Conservation (phyloP, 495 filamentous ascomycete genomes). For the Glonium stellatum region DNA sequence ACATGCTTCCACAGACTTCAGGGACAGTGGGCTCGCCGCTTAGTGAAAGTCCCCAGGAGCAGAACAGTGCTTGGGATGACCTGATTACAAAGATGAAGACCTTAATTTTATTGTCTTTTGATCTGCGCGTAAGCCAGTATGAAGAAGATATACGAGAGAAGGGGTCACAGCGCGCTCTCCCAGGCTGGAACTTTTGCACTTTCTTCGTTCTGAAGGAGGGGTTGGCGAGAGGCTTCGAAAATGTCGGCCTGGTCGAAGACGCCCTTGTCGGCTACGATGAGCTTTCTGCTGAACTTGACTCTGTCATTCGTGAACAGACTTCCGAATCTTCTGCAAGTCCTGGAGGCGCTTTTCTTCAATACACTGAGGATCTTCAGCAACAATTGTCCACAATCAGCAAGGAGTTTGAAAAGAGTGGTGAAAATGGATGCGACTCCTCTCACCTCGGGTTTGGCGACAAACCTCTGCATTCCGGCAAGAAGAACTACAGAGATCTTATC, state of each 20-base stretch:
- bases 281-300: constrained; percentile 75
- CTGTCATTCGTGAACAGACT: constrained; percentile 68
- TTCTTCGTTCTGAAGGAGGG: constrained; percentile 98
- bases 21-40: constrained; percentile 24
- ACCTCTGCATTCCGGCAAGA: constrained; percentile 65
- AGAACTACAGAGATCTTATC: constrained; percentile 86
- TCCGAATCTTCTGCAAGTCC: constrained; percentile 50
- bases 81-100: constrained; percentile 79
- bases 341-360: constrained; percentile 57
- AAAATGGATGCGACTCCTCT: constrained; percentile 45
- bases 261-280: constrained; percentile 90
- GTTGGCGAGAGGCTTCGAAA: constrained; percentile 87
- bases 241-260: constrained; percentile 91
- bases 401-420: constrained; percentile 33
- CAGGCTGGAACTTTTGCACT: constrained; percentile 98
- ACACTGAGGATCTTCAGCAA: constrained; percentile 63
- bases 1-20: constrained; percentile 33
- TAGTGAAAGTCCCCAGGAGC: constrained; percentile 58
- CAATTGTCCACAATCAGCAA: constrained; percentile 36
- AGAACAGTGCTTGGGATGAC: constrained; percentile 70
- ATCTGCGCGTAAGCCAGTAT: constrained; percentile 84
- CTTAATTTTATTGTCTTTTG: constrained; percentile 82
- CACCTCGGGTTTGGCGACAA: constrained; percentile 57
- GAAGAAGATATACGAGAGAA: constrained; percentile 95
- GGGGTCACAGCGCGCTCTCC: constrained; percentile 77